Percentiles rank a stretch among this genome's conserved stretches.
Evolutionary conservation across 2,329 filamentous ascomycete genomes (phyloP).

Genomic region (Tolypocladium cylindrosporum): DNA sequence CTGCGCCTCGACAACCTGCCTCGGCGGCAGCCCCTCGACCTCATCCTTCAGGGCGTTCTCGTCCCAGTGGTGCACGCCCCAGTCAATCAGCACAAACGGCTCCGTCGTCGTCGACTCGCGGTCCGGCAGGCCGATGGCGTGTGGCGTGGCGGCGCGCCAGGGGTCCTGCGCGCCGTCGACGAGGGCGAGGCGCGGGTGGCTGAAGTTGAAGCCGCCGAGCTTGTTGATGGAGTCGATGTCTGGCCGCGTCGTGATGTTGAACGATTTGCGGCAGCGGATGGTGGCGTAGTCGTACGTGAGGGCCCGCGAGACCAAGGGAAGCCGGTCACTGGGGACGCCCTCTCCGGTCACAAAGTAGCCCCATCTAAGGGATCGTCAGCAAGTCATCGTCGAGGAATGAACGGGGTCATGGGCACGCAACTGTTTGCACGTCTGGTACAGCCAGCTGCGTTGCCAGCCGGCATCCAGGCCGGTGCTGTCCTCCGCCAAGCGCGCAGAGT

Average conservation of each 20-base stretch:
- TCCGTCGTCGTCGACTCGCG: constrained; percentile 52
- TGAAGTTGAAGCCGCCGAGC: constrained; percentile 63
- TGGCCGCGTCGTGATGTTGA: constrained; percentile 57
- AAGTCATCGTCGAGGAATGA: neutral
- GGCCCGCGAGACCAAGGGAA: constrained; percentile 63
- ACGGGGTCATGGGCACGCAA: constrained; percentile 16
- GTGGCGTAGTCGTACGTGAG: constrained; percentile 54
- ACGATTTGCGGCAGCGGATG: constrained; percentile 54
- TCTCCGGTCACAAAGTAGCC: constrained; percentile 69
- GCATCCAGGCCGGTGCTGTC: constrained; percentile 12
- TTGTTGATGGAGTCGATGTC: constrained; percentile 62
- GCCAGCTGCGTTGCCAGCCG: constrained; percentile 29
- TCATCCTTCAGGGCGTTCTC: constrained; percentile 52
- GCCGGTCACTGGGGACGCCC: constrained; percentile 50
- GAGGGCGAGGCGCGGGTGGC: constrained; percentile 64
- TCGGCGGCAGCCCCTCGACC: constrained; percentile 41
- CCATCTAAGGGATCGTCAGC: constrained; percentile 42
- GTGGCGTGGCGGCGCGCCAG: constrained; percentile 65
- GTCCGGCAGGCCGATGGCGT: constrained; percentile 49
- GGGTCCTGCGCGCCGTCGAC: constrained; percentile 72
- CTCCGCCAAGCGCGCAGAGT: constrained; percentile 13
- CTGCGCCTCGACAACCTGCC: constrained; percentile 49
- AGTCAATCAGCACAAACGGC: constrained; percentile 63
- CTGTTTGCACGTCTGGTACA: constrained; percentile 46
- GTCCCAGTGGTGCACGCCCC: constrained; percentile 77